Evolutionary conservation across 495 filamentous ascomycete genomes (phyloP).

Genomic region (Penicillium dipodomyicola): DNA sequence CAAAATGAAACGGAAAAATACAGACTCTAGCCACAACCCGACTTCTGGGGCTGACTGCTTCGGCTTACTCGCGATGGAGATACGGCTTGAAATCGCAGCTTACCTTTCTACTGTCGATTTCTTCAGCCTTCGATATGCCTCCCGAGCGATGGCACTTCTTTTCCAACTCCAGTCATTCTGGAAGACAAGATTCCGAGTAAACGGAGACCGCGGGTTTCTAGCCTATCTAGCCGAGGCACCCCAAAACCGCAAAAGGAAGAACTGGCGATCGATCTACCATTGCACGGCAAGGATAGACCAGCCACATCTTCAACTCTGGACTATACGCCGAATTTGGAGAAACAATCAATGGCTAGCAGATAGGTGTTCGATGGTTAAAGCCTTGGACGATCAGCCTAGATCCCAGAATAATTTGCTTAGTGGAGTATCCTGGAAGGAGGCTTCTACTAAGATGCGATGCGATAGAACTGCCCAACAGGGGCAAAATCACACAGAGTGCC

Average conservation of each 20-base stretch:
- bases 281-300: not conserved
- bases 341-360: not conserved
- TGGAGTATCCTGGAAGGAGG: not conserved
- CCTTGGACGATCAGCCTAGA: not conserved
- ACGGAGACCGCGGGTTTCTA: constrained; percentile 5
- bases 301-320: not conserved
- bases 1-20: not conserved
- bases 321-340: not conserved
- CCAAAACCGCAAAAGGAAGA: not conserved
- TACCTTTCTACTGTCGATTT: constrained; percentile 14
- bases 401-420: not conserved
- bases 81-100: constrained; percentile 8
- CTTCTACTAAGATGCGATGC: not conserved
- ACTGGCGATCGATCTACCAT: constrained; percentile 1
- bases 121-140: constrained; percentile 5
- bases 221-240: not conserved
- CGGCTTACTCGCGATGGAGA: constrained; percentile 10
- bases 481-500: not conserved
- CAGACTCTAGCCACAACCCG: not conserved
- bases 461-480: not conserved
- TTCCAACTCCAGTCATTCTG: constrained; percentile 6
- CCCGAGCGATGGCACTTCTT: constrained; percentile 11
- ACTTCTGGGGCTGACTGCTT: constrained; percentile 5
- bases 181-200: constrained; percentile 5
- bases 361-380: not conserved